Percentiles rank a stretch among this genome's conserved stretches.
Conservation (phyloP, 352 stramenopile genomes). For the Peronospora farinosa region DNA sequence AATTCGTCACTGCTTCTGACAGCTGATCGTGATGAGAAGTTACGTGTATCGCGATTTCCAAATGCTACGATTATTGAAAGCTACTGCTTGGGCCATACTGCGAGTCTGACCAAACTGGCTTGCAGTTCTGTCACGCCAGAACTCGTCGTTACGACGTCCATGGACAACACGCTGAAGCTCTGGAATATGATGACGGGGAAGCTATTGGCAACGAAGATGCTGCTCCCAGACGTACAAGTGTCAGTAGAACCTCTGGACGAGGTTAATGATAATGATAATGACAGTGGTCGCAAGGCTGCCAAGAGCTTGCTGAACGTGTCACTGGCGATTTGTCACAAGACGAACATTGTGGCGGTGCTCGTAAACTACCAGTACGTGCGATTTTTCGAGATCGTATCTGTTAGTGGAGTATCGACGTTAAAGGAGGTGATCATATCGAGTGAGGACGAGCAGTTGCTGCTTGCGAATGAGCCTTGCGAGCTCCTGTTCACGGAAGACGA, state of each 20-base stretch:
- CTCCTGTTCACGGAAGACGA: slow-evolving; percentile 43
- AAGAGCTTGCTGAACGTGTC: slow-evolving; percentile 55
- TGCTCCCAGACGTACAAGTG: slow-evolving; percentile 32
- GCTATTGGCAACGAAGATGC: slow-evolving; percentile 46
- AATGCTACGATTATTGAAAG: slow-evolving; percentile 64
- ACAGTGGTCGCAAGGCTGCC: slow-evolving; percentile 26
- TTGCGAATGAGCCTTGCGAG: slow-evolving; percentile 43
- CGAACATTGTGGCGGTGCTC: slow-evolving; percentile 53
- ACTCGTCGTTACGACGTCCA: slow-evolving; percentile 61
- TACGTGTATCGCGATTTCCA: slow-evolving; percentile 79
- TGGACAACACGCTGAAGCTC: slow-evolving; percentile 81
- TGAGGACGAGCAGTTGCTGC: slow-evolving; percentile 32
- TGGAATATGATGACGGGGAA: slow-evolving; percentile 50
- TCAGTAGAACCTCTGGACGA: slow-evolving; percentile 26
- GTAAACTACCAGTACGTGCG: slow-evolving; percentile 42
- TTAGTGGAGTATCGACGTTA: slow-evolving; percentile 17
- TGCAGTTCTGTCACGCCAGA: slow-evolving; percentile 38
- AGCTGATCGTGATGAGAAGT: slow-evolving; percentile 79
- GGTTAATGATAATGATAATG: slow-evolving; percentile 9
- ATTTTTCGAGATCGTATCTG: slow-evolving; percentile 50
- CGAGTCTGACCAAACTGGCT: slow-evolving; percentile 57
- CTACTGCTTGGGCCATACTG: slow-evolving; percentile 78
- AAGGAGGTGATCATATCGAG: slow-evolving; percentile 21
- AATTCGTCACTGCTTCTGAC: slow-evolving; percentile 60
- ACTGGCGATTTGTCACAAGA: slow-evolving; percentile 45